Base-by-base conservation (phyloP, 441 rosid genomes). In the Euphorbia corollata region DNA sequence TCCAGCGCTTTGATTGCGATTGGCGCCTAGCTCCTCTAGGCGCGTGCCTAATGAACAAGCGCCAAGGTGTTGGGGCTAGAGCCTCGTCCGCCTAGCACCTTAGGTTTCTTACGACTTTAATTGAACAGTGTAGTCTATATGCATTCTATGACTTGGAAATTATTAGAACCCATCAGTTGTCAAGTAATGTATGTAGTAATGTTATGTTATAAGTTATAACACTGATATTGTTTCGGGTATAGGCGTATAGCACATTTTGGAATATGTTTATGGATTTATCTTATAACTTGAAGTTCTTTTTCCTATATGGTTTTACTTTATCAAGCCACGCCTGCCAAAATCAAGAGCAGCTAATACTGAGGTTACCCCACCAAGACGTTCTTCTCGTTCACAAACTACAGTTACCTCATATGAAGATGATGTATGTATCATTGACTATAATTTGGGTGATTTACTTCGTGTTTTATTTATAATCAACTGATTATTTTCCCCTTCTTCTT, bases 291-390 rank as follows among this genome's bases (percentile, higher is more conserved):
- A 0, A 6, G 0, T 32, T n/a, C 11, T 13, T 60, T 60, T 50
- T 50, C 20, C 16, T 9, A 20, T 45, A 4, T 47, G 54, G 19
- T 68, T 18, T 70, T 22, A 15, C n/a, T 8, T 15, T 61, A 12
- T 55, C 18, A 47, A 72, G 78, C 75, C 54, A 64, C 67, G 76
- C 15, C 58, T 51, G 45, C 63, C 63, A 9, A 86, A 73, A 72
- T 69, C 68, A 59, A 82, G 66, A 62, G 22, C 64, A 11, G 69
- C 47, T 47, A 11, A 48, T 59, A 27, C 53, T 50, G 43, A 18
- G 41, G 56, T 63, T 34, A 19, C 62, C 45, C 80, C 82, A 57
- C 83, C 81, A 67, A 81, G 91, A 10, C 87, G 91, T 64, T 86
- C 91, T 54, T 72, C 86, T 6, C 87, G 86, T 47, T 71, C 74